Evolutionary conservation across 2,329 filamentous ascomycete genomes (phyloP).

Genomic region (Cryphonectria parasitica): DNA sequence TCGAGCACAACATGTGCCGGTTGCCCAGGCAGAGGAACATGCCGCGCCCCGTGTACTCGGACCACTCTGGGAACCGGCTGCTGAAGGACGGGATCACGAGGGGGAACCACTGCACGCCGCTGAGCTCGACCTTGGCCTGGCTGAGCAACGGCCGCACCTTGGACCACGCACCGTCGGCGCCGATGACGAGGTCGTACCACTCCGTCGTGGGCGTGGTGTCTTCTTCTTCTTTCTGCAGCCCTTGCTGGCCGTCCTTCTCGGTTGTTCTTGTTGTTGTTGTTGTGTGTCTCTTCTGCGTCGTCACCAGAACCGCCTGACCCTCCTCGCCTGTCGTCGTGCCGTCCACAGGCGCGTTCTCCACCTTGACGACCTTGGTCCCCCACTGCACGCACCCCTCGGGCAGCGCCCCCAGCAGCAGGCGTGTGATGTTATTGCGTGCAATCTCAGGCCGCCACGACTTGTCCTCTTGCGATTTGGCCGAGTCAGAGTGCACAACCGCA

Average conservation of each 20-base stretch:
- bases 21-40: conserved; percentile 40
- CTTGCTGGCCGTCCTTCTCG: background rate
- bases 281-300: background rate
- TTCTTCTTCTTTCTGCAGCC: conserved; percentile 18
- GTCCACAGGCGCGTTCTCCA: conserved; percentile 10
- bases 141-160: conserved; percentile 43
- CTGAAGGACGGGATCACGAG: conserved; percentile 41
- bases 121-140: conserved; percentile 42
- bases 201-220: conserved; percentile 19
- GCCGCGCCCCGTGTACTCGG: conserved; percentile 45
- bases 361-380: conserved; percentile 40
- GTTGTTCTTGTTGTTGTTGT: no score
- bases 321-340: background rate
- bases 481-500: conserved; percentile 31
- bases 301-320: conserved; percentile 27
- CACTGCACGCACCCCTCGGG: conserved; percentile 43
- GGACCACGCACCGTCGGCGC: conserved; percentile 47
- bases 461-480: conserved; percentile 32
- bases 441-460: conserved; percentile 43
- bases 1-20: conserved; percentile 42
- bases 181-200: conserved; percentile 44
- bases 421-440: conserved; percentile 40
- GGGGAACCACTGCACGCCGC: conserved; percentile 44
- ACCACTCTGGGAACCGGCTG: conserved; percentile 42
- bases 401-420: conserved; percentile 40